phyloP scores from a whole-genome alignment of 2,329 filamentous ascomycete genomes.

The Cordyceps sp. region DNA sequence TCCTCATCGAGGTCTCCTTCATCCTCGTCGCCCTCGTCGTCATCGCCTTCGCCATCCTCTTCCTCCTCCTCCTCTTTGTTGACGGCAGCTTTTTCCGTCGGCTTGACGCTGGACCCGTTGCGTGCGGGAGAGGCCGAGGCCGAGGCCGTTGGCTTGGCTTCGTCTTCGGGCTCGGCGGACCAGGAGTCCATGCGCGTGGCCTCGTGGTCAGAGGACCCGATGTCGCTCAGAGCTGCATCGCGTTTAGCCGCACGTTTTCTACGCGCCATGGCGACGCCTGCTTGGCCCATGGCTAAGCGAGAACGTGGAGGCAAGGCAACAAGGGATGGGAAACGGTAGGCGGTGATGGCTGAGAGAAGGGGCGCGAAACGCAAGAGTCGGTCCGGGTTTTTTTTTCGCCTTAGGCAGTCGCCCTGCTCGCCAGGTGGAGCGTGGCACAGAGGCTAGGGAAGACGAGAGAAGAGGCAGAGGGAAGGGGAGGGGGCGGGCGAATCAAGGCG shows the following conservation, averaged over 20 bases:
- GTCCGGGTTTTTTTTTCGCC: not conserved
- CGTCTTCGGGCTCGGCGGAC: not conserved
- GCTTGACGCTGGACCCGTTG: conserved; percentile 6
- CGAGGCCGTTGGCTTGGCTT: not conserved
- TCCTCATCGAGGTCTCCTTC: conserved; percentile 24
- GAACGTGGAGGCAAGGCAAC: not conserved
- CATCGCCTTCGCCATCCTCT: conserved; percentile 17
- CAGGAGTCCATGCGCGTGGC: conserved; percentile 7
- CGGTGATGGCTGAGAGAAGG: no score
- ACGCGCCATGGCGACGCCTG: conserved; percentile 3
- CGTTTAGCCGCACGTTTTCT: conserved; percentile 6
- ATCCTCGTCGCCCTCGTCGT: conserved; percentile 17
- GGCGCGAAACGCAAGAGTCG: not conserved
- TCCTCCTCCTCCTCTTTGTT: conserved; percentile 16
- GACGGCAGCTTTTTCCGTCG: conserved; percentile 5
- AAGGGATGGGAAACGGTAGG: no score
- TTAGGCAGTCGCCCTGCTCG: not conserved
- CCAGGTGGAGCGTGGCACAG: not conserved
- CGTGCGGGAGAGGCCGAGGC: no score
- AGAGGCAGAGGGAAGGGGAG: not conserved
- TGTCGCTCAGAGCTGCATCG: conserved; percentile 19
- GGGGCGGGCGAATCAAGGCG: no score
- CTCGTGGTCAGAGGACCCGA: conserved; percentile 16
- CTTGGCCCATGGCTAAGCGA: not conserved
- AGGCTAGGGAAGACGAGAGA: not conserved